Percentiles rank a stretch among this genome's conserved stretches.
Evolutionary conservation across 495 filamentous ascomycete species (phyloP).

Genomic region (Cladorrhinum samala): DNA sequence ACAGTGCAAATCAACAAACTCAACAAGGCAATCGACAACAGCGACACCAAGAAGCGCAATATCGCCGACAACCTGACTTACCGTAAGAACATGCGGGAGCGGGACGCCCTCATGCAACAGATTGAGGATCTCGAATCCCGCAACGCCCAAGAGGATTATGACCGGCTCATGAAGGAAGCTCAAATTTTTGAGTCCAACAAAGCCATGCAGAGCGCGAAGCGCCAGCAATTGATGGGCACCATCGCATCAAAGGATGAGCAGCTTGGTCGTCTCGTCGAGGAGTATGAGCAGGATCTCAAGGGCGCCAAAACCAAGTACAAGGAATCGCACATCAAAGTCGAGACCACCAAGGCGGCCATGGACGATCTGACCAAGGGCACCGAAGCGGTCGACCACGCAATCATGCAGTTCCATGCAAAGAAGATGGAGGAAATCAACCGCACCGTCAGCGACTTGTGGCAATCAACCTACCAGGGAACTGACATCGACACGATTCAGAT

Average conservation of each 20-base stretch:
- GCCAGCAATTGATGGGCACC: slow-evolving; percentile 54
- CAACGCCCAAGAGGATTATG: slow-evolving; percentile 75
- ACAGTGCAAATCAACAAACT: slow-evolving; percentile 68
- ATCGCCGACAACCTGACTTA: slow-evolving; percentile 84
- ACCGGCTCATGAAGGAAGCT: slow-evolving; percentile 65
- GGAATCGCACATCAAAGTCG: slow-evolving; percentile 82
- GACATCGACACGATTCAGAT: slow-evolving; percentile 97
- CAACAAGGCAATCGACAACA: slow-evolving; percentile 67
- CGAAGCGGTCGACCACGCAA: slow-evolving; percentile 80
- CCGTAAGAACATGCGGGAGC: slow-evolving; percentile 61
- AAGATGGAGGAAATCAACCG: slow-evolving; percentile 99
- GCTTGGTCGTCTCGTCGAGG: slow-evolving; percentile 57
- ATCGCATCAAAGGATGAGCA: slow-evolving; percentile 80
- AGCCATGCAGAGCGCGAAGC: slow-evolving; percentile 48
- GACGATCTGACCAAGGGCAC: slow-evolving; percentile 81
- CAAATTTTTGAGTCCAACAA: slow-evolving; percentile 53
- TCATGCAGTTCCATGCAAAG: slow-evolving; percentile 89
- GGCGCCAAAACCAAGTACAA: slow-evolving; percentile 77
- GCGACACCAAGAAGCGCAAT: slow-evolving; percentile 69
- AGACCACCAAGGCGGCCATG: slow-evolving; percentile 86
- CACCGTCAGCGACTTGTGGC: slow-evolving; percentile 93
- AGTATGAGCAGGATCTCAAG: slow-evolving; percentile 84
- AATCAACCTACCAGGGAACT: slow-evolving; percentile 91
- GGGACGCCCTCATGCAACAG: slow-evolving; percentile 59
- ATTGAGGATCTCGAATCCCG: slow-evolving; percentile 72